Evolutionary conservation across 306 rosid genomes (phyloP).

Genomic region (Astragalus glycyphyllos): DNA sequence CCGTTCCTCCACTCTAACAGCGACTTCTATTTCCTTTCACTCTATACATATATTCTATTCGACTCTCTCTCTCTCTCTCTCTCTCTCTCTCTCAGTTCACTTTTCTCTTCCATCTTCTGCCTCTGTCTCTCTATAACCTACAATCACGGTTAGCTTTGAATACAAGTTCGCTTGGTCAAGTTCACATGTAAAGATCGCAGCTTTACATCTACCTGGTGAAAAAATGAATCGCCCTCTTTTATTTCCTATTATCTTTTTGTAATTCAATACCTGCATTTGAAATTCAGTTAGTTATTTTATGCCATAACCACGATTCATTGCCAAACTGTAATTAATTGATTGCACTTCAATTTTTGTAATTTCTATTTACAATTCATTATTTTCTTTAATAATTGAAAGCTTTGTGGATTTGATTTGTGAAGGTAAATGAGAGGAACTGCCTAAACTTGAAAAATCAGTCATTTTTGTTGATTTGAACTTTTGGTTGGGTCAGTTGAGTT

Average conservation of each 20-base stretch:
- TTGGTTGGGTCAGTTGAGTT: not conserved
- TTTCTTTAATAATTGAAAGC: not conserved
- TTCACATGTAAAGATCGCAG: slow-evolving; percentile 31
- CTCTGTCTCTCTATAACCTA: not conserved
- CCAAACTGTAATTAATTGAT: not conserved
- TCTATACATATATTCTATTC: not conserved
- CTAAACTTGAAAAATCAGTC: slow-evolving; percentile 21
- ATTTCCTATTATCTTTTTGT: not conserved
- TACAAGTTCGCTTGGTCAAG: too few species aligned
- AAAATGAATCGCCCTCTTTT: slow-evolving; percentile 26
- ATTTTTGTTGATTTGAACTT: not conserved
- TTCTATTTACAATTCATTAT: not conserved
- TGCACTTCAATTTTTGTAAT: slow-evolving; percentile 17
- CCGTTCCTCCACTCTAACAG: slow-evolving; percentile 34
- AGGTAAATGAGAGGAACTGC: slow-evolving; percentile 43
- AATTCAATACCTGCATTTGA: not conserved
- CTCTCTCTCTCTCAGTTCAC: not conserved
- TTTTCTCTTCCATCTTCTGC: too few species aligned
- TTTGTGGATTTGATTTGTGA: slow-evolving; percentile 37
- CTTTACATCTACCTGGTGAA: slow-evolving; percentile 39
- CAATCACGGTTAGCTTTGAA: too few species aligned
- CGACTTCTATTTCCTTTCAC: slow-evolving; percentile 4
- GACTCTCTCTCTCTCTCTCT: slow-evolving; percentile 2
- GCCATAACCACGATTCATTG: not conserved
- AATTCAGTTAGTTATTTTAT: not conserved